These are phyloP conservation scores for Mucor piriformis DNA, from an alignment of 371 early-diverging fungal genomes.

Conservation along the genomic window DNA sequence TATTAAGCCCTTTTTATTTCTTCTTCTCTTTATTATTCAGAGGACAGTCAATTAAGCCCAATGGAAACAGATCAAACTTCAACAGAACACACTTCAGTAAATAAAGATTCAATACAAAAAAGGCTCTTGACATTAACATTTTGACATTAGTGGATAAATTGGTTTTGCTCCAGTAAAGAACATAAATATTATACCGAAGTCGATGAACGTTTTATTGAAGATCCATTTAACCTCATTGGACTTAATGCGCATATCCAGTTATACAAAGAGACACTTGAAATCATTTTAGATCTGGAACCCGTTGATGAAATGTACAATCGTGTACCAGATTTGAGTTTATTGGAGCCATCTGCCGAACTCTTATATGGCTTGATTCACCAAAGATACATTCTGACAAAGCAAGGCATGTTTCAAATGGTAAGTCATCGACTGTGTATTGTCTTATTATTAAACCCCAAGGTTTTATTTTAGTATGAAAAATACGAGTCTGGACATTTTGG, in stretches of 20 bases:
- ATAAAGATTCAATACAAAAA: not conserved
- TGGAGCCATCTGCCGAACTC: constrained; percentile 56
- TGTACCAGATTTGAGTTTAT: constrained; percentile 44
- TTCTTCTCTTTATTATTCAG: not conserved
- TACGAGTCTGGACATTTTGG: constrained; percentile 83
- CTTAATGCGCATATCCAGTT: constrained; percentile 75
- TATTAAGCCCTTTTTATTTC: not conserved
- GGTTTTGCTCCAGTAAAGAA: constrained; percentile 83
- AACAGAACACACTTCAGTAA: constrained; percentile 3
- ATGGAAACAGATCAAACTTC: constrained; percentile 11
- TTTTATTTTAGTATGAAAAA: constrained; percentile 60
- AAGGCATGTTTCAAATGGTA: constrained; percentile 79
- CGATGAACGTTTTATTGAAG: constrained; percentile 83
- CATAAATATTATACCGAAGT: constrained; percentile 84
- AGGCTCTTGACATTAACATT: not conserved
- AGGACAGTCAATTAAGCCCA: constrained; percentile 10
- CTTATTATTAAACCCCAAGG: not conserved
- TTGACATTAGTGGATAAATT: constrained; percentile 77
- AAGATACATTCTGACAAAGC: constrained; percentile 77
- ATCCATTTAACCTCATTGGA: constrained; percentile 93
- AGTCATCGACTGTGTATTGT: not conserved
- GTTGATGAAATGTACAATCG: constrained; percentile 48
- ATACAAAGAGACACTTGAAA: constrained; percentile 79
- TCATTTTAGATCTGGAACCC: constrained; percentile 85
- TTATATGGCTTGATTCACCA: constrained; percentile 87